These are phyloP conservation scores for Venturiaceae sp. DNA, from an alignment of 2,329 filamentous ascomycete genomes.

Conservation along the genomic window DNA sequence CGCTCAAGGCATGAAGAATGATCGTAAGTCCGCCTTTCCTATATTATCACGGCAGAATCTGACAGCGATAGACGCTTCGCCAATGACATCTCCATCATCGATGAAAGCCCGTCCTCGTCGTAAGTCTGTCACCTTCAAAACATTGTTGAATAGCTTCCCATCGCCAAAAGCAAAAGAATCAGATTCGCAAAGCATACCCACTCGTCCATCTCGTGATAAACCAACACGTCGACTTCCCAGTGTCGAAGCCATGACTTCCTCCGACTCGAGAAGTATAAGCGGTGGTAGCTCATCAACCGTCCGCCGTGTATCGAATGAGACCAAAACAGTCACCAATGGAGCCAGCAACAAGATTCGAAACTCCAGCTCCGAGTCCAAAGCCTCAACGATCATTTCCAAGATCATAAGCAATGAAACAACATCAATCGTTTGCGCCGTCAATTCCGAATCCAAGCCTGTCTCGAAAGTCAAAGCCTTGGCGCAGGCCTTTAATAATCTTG, in stretches of 20 bases:
- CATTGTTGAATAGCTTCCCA: neutral
- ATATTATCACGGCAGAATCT: no score
- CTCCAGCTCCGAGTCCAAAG: neutral
- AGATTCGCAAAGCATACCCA: neutral
- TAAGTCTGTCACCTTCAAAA: neutral
- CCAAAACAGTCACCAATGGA: neutral
- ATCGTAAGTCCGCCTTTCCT: neutral
- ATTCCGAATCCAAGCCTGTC: neutral
- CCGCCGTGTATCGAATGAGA: neutral
- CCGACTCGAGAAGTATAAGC: neutral
- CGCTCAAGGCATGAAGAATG: neutral
- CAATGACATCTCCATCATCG: neutral
- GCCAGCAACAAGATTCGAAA: neutral
- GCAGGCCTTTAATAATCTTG: neutral
- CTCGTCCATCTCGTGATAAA: neutral
- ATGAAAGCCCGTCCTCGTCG: no score
- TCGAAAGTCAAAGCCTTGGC: neutral
- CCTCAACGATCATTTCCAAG: no score
- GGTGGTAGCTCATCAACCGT: neutral
- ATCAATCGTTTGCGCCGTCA: neutral
- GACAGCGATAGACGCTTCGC: neutral
- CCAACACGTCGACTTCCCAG: no score
- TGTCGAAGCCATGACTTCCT: neutral
- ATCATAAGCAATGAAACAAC: neutral
- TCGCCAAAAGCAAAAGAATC: neutral